These are phyloP conservation scores for Arthromyces matolae DNA, from an alignment of 768 basidiomycete species.

Conservation along the genomic window DNA sequence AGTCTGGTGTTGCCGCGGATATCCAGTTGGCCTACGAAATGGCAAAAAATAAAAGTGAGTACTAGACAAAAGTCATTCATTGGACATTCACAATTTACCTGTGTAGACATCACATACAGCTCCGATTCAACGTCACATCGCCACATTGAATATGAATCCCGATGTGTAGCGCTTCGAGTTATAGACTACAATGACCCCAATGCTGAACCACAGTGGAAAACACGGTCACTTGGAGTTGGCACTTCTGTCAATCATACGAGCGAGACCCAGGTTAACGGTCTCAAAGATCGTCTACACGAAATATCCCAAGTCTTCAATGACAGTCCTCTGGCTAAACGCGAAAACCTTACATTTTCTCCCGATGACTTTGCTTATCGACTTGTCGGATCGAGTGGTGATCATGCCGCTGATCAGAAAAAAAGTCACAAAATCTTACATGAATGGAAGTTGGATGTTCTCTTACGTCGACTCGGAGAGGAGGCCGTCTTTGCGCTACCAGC, in stretches of 20 bases:
- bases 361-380: not conserved
- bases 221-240: not conserved
- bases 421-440: slow-evolving; percentile 7
- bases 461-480: not conserved
- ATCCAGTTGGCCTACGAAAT: slow-evolving; percentile 18
- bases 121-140: not conserved
- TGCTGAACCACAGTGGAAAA: not conserved
- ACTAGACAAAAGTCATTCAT: no score
- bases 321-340: not conserved
- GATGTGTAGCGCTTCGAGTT: not conserved
- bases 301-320: not conserved
- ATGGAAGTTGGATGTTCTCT: slow-evolving; percentile 1
- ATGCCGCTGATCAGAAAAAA: slow-evolving; percentile 18
- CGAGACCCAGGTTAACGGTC: not conserved
- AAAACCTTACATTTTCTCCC: not conserved
- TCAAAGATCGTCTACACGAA: not conserved
- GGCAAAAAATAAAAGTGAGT: not conserved
- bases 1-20: slow-evolving; percentile 17
- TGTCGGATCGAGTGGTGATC: slow-evolving; percentile 15
- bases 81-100: no score
- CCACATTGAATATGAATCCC: not conserved
- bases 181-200: not conserved
- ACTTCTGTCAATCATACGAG: not conserved
- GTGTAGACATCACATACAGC: not conserved
- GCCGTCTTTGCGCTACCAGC: not conserved